Conservation (phyloP, 1,284 basidiomycete species). For the Ganoderma lucidum region DNA sequence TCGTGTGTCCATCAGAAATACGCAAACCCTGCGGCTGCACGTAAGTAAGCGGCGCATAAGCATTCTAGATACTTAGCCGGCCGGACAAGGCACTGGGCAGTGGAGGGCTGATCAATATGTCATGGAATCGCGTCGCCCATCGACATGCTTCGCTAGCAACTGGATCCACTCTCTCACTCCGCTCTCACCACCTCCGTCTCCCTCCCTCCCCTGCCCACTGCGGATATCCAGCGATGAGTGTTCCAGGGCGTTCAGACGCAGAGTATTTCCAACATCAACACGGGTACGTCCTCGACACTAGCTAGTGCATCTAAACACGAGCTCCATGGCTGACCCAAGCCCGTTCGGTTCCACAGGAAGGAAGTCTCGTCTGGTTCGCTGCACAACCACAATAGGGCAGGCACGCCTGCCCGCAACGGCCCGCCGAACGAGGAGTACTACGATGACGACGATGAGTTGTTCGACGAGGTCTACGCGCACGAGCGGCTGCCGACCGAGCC, state of each 20-base stretch:
- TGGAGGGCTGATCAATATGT: slow-evolving; percentile 12
- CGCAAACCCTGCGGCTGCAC: slow-evolving; percentile 3
- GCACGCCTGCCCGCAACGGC: neutral
- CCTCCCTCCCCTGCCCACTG: slow-evolving; percentile 10
- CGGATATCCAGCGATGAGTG: slow-evolving; percentile 19
- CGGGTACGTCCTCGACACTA: slow-evolving; percentile 10
- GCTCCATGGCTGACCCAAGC: neutral
- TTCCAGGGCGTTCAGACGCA: slow-evolving; percentile 10
- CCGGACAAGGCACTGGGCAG: slow-evolving; percentile 1
- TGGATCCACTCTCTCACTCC: slow-evolving; percentile 11
- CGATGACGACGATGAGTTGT: slow-evolving; percentile 22
- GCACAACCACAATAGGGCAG: neutral
- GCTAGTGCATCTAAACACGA: neutral
- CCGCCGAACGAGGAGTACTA: slow-evolving; percentile 15
- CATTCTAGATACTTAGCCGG: neutral
- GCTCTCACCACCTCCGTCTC: slow-evolving; percentile 14
- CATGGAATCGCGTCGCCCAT: slow-evolving; percentile 24
- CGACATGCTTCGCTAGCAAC: slow-evolving; percentile 13
- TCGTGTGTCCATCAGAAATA: slow-evolving; percentile 7
- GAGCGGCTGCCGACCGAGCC: slow-evolving; percentile 32
- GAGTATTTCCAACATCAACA: slow-evolving; percentile 17
- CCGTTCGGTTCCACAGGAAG: slow-evolving; percentile 13
- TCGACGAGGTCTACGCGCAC: slow-evolving; percentile 20
- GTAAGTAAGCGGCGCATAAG: slow-evolving; percentile 15
- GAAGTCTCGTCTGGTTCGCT: slow-evolving; percentile 26